Conservation (phyloP, 352 stramenopile species). For the Globisporangium acanthophoron region DNA sequence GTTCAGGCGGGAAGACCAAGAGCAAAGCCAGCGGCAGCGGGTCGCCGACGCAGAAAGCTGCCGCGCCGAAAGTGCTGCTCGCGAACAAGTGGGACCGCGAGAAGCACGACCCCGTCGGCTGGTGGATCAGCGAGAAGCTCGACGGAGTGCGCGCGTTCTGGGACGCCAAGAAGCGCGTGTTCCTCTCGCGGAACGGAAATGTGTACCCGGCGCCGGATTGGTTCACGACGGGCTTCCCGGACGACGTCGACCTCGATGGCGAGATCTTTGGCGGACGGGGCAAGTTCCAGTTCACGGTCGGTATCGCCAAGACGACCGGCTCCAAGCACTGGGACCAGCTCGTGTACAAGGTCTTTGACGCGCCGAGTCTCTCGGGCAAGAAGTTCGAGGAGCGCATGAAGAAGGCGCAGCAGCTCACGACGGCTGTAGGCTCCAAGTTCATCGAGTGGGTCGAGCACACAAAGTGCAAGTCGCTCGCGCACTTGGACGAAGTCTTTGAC, state of each 20-base stretch:
- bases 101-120: slow-evolving; percentile 47
- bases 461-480: slow-evolving; percentile 36
- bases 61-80: slow-evolving; percentile 42
- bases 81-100: slow-evolving; percentile 65
- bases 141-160: slow-evolving; percentile 68
- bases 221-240: slow-evolving; percentile 52
- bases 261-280: slow-evolving; percentile 63
- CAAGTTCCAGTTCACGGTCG: slow-evolving; percentile 63
- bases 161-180: slow-evolving; percentile 42
- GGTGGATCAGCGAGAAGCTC: slow-evolving; percentile 79
- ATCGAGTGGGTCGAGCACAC: slow-evolving; percentile 63
- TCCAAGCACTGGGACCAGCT: slow-evolving; percentile 51
- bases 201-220: slow-evolving; percentile 54
- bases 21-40: slow-evolving; percentile 9
- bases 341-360: slow-evolving; percentile 72
- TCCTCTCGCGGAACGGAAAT: slow-evolving; percentile 61
- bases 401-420: slow-evolving; percentile 24
- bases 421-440: slow-evolving; percentile 22
- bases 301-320: slow-evolving; percentile 49
- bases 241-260: slow-evolving; percentile 57
- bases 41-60: slow-evolving; percentile 20
- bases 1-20: slow-evolving; percentile 3
- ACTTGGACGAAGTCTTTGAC: slow-evolving; percentile 49
- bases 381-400: slow-evolving; percentile 57
- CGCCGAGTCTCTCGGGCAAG: slow-evolving; percentile 33